Conservation (phyloP, 345 rosid genomes). For the Rhizophora apiculata region DNA sequence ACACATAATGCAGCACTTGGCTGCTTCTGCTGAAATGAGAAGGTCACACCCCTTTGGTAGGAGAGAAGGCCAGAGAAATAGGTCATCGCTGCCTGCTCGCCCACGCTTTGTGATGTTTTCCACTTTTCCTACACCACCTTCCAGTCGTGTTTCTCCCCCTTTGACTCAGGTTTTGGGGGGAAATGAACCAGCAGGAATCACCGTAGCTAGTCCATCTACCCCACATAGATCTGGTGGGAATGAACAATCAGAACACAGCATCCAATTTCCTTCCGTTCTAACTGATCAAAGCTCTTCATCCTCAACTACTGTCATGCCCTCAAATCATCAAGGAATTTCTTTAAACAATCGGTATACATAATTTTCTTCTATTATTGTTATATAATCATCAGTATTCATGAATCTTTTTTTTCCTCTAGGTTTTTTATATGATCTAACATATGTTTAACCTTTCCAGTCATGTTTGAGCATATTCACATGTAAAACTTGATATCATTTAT, state of each 20-base stretch:
- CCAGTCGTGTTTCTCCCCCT: slow-evolving; percentile 35
- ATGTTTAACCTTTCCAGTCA: not conserved
- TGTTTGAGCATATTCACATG: not conserved
- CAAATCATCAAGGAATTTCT: slow-evolving; percentile 37
- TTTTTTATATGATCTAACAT: not conserved
- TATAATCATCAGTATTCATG: slow-evolving; percentile 31
- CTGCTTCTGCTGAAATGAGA: slow-evolving; percentile 41
- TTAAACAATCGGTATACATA: slow-evolving; percentile 38
- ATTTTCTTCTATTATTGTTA: not conserved
- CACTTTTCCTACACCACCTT: slow-evolving; percentile 22
- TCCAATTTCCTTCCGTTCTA: slow-evolving; percentile 24
- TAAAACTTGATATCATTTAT: not conserved
- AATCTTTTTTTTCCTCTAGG: not conserved
- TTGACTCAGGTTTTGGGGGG: slow-evolving; percentile 25
- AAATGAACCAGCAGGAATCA: slow-evolving; percentile 27
- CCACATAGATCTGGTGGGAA: slow-evolving; percentile 19
- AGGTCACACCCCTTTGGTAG: slow-evolving; percentile 26
- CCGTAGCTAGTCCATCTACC: slow-evolving; percentile 14
- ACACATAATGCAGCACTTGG: slow-evolving; percentile 40
- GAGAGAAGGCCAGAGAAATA: slow-evolving; percentile 28
- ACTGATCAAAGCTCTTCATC: slow-evolving; percentile 32
- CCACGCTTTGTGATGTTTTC: slow-evolving; percentile 31
- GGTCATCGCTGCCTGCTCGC: slow-evolving; percentile 17
- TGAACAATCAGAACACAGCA: slow-evolving; percentile 26
- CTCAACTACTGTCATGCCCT: slow-evolving; percentile 26